These are phyloP conservation scores for Aureobasidium sp. DNA, from an alignment of 2,329 filamentous ascomycete species.

Conservation along the genomic window DNA sequence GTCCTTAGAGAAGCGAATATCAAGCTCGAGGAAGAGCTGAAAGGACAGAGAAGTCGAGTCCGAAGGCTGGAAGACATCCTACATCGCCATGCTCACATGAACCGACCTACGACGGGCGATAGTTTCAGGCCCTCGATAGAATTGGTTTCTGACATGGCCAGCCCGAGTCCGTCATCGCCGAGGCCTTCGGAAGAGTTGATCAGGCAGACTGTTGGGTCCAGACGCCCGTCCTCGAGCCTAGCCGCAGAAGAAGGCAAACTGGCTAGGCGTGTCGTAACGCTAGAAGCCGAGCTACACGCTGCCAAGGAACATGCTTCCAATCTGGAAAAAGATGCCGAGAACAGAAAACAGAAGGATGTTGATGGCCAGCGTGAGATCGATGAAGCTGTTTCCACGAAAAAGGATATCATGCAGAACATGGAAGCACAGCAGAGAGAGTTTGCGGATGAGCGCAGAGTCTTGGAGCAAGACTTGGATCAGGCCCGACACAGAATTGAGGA, in stretches of 20 bases:
- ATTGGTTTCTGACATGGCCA: constrained; percentile 10
- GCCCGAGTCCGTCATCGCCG: constrained; percentile 21
- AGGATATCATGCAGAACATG: constrained; percentile 89
- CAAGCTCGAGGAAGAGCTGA: constrained; percentile 55
- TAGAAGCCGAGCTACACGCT: constrained; percentile 70
- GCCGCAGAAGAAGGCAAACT: constrained; percentile 53
- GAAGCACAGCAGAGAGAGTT: constrained; percentile 88
- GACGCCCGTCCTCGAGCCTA: constrained; percentile 53
- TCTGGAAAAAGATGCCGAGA: constrained; percentile 61
- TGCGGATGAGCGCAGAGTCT: constrained; percentile 68
- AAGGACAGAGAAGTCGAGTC: constrained; percentile 85
- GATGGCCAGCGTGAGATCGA: constrained; percentile 63
- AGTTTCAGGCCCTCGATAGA: constrained; percentile 19
- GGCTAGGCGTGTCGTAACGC: constrained; percentile 51
- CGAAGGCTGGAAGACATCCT: constrained; percentile 85
- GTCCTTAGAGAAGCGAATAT: constrained; percentile 43
- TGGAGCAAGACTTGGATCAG: constrained; percentile 71
- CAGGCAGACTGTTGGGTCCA: constrained; percentile 49
- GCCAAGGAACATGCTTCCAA: constrained; percentile 61
- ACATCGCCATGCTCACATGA: constrained; percentile 64
- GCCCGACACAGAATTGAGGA: constrained; percentile 76
- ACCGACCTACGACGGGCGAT: constrained; percentile 34
- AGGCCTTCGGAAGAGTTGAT: constrained; percentile 39
- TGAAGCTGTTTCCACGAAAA: constrained; percentile 85
- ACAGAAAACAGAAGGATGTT: constrained; percentile 43